Conservation (phyloP, 1,139 yeast species). For the Pichia inconspicua region DNA sequence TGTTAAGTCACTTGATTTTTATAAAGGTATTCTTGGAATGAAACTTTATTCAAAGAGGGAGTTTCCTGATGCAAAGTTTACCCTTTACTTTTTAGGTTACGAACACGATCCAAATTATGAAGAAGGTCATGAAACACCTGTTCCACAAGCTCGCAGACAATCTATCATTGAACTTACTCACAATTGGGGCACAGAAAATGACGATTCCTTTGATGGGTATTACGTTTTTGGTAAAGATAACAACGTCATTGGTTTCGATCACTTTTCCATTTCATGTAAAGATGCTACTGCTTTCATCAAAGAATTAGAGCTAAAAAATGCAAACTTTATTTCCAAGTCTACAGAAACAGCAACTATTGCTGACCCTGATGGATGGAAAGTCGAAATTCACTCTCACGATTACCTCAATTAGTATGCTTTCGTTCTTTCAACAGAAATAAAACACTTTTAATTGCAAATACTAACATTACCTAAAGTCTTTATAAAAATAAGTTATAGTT, state of each 20-base stretch:
- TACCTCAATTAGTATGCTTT: conserved; percentile 19
- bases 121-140: conserved; percentile 30
- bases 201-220: conserved; percentile 59
- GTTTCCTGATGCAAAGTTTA: conserved; percentile 65
- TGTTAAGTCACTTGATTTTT: conserved; percentile 63
- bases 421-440: too few species aligned
- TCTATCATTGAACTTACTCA: conserved; percentile 83
- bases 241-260: conserved; percentile 81
- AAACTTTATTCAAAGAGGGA: conserved; percentile 50
- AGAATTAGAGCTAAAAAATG: conserved; percentile 24
- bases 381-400: conserved; percentile 55
- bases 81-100: conserved; percentile 79
- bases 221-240: conserved; percentile 73
- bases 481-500: background rate
- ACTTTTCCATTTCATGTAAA: conserved; percentile 66
- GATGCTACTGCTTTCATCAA: conserved; percentile 54
- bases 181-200: conserved; percentile 90
- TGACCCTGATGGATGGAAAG: conserved; percentile 91
- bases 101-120: conserved; percentile 31
- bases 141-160: conserved; percentile 40
- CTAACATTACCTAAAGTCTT: background rate
- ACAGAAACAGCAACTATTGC: conserved; percentile 59
- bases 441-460: background rate
- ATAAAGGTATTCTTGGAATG: conserved; percentile 74
- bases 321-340: conserved; percentile 39